Evolutionary conservation across 2,329 filamentous ascomycete genomes (phyloP).

Genomic region (Aureobasidium mangrovei): DNA sequence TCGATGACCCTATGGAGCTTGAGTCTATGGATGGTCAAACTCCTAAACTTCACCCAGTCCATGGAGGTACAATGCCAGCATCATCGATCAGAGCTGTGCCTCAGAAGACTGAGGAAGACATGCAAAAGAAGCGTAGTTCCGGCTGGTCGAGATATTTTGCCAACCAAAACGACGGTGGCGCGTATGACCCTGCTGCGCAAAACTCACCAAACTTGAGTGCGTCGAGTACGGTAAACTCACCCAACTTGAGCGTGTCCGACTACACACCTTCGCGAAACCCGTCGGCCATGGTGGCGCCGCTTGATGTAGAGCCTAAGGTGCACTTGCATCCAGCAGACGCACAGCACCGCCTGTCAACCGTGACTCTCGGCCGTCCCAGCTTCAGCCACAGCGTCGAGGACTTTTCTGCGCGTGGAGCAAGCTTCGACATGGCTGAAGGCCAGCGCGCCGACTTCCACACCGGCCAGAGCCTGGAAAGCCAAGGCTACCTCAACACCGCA

Average conservation of each 20-base stretch:
- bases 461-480: constrained; percentile 19
- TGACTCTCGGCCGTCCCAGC: constrained; percentile 61
- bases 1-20: constrained; percentile 10
- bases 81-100: not conserved
- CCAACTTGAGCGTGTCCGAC: constrained; percentile 28
- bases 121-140: constrained; percentile 46
- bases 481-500: constrained; percentile 22
- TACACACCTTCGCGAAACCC: constrained; percentile 34
- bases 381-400: constrained; percentile 49
- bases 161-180: constrained; percentile 27
- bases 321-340: constrained; percentile 34
- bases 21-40: constrained; percentile 16
- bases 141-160: constrained; percentile 39
- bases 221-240: not conserved
- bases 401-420: constrained; percentile 25
- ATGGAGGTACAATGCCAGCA: constrained; percentile 25
- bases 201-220: constrained; percentile 22
- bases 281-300: constrained; percentile 57
- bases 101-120: constrained; percentile 26
- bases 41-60: constrained; percentile 20
- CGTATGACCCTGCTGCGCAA: constrained; percentile 25
- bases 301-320: constrained; percentile 47
- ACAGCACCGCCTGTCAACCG: constrained; percentile 51
- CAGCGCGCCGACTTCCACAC: constrained; percentile 22
- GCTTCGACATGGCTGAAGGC: constrained; percentile 23